Conservation (phyloP, 106 monocot genomes). For the Dendrobium huoshanense region DNA sequence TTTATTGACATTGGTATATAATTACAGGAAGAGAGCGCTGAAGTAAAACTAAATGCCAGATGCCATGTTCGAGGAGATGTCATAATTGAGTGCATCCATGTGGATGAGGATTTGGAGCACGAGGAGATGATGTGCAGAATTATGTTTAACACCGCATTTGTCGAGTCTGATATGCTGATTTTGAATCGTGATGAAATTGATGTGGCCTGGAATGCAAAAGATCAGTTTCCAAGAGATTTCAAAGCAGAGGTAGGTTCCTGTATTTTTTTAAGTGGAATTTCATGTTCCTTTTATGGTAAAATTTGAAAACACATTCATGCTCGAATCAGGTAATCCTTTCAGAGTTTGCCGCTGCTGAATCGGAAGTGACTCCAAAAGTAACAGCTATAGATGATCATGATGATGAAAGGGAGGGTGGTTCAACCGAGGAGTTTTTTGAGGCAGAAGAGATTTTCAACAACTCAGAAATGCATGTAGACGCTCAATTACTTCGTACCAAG, state of each 20-base stretch:
- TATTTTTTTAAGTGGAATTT: slow-evolving; percentile 10
- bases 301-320: slow-evolving; percentile 33
- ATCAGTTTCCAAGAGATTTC: slow-evolving; percentile 74
- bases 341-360: slow-evolving; percentile 39
- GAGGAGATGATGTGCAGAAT: slow-evolving; percentile 78
- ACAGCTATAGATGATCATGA: slow-evolving; percentile 38
- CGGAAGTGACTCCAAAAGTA: slow-evolving; percentile 25
- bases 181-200: slow-evolving; percentile 83
- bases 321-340: slow-evolving; percentile 84
- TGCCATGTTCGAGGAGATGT: slow-evolving; percentile 94
- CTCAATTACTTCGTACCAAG: slow-evolving; percentile 12
- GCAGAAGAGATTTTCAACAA: slow-evolving; percentile 71
- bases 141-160: slow-evolving; percentile 96
- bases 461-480: slow-evolving; percentile 52
- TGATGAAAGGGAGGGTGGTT: slow-evolving; percentile 57
- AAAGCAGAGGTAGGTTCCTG: slow-evolving; percentile 67
- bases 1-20: slow-evolving; percentile 7
- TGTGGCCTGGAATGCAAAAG: slow-evolving; percentile 65
- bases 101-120: slow-evolving; percentile 44
- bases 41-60: slow-evolving; percentile 44
- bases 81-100: slow-evolving; percentile 75
- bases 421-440: slow-evolving; percentile 49
- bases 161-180: slow-evolving; percentile 52
- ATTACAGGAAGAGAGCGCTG: slow-evolving; percentile 41
- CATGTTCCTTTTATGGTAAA: slow-evolving; percentile 10